These are phyloP conservation scores for Phytophthora cryptogea DNA, from an alignment of 352 stramenopile species.

Conservation along the genomic window DNA sequence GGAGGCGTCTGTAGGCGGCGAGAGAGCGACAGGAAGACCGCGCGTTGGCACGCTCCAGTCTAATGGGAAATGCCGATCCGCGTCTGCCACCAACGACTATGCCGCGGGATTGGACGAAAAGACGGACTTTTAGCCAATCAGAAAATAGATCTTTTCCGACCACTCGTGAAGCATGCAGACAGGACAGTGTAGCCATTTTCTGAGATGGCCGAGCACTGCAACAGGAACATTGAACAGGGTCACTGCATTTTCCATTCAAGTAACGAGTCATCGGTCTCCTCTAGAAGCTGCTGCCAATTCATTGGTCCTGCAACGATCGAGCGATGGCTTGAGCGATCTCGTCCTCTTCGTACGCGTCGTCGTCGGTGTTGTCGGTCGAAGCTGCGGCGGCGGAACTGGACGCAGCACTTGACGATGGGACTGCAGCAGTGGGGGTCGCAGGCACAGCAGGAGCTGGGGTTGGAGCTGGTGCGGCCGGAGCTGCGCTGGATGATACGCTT, in stretches of 20 bases:
- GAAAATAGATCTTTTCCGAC: not conserved
- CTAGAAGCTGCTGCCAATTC: conserved; percentile 10
- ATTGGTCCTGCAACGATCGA: conserved; percentile 76
- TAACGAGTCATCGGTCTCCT: not conserved
- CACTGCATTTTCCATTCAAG: not conserved
- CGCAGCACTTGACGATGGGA: conserved; percentile 2
- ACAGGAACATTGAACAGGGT: not conserved
- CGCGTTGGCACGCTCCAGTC: not conserved
- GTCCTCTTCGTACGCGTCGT: conserved; percentile 65
- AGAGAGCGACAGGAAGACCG: conserved; percentile 6
- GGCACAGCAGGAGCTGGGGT: conserved; percentile 11
- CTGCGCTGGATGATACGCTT: conserved; percentile 1
- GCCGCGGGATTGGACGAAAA: conserved; percentile 29
- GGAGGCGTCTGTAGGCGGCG: not conserved
- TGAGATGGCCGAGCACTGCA: not conserved
- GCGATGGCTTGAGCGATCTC: conserved; percentile 82
- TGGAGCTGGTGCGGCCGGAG: conserved; percentile 4
- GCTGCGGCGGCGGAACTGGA: conserved; percentile 17
- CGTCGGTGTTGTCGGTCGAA: conserved; percentile 22
- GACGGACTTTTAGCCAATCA: not conserved
- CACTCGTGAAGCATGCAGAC: not conserved
- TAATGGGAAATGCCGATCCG: conserved; percentile 33
- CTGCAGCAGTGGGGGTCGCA: conserved; percentile 2
- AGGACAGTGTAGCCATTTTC: no score
- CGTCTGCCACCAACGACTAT: conserved; percentile 36